These are phyloP conservation scores for Blastomyces emzantsi DNA, from an alignment of 2,329 filamentous ascomycete species.

Conservation along the genomic window DNA sequence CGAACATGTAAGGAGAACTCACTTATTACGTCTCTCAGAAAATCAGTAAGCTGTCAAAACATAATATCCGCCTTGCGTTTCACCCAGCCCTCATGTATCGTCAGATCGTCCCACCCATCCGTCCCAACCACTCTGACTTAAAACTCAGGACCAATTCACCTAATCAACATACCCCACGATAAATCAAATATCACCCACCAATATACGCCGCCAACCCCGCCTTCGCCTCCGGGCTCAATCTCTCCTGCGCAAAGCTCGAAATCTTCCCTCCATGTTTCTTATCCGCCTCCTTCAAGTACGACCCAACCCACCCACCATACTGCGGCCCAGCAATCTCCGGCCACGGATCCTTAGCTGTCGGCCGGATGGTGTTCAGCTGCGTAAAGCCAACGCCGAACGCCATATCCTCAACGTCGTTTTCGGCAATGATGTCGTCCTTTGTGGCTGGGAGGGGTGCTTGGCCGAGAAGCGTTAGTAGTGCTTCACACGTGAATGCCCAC, in stretches of 20 bases:
- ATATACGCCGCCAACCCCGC: conserved; percentile 43
- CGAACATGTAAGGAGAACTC: too few relatives aligned
- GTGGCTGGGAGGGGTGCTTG: conserved; percentile 69
- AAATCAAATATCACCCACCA: conserved; percentile 12
- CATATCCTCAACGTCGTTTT: conserved; percentile 89
- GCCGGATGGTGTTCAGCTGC: conserved; percentile 80
- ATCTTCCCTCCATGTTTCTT: conserved; percentile 62
- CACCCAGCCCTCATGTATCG: not conserved
- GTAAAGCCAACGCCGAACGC: conserved; percentile 94
- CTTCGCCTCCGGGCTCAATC: conserved; percentile 55
- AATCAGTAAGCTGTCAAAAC: too few relatives aligned
- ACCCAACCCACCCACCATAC: conserved; percentile 70
- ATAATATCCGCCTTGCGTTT: too few relatives aligned
- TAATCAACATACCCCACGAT: not conserved
- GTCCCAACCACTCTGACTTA: not conserved
- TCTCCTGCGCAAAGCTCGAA: conserved; percentile 59
- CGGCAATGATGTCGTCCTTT: conserved; percentile 68
- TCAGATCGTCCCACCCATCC: not conserved
- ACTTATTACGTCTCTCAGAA: too few relatives aligned
- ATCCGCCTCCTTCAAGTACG: conserved; percentile 70
- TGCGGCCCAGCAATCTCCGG: conserved; percentile 74
- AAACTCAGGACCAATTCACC: not conserved
- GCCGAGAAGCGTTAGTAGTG: conserved; percentile 78
- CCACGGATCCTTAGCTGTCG: conserved; percentile 66
- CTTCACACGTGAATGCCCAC: conserved; percentile 83